Conservation (phyloP, 1,284 basidiomycete species). For the Pisolithus thermaeus region DNA sequence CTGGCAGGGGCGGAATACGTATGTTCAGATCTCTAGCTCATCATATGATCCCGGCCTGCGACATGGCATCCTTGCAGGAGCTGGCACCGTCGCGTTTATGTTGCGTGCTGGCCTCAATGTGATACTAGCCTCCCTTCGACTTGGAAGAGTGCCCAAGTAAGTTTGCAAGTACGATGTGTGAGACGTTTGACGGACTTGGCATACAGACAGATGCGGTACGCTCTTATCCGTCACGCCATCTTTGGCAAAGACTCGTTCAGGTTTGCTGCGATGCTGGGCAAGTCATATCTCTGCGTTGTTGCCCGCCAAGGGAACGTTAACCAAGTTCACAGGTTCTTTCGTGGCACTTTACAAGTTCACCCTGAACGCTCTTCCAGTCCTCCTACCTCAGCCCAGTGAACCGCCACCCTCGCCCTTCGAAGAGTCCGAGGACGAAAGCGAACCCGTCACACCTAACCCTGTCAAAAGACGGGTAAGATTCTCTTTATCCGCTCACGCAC, state of each 20-base stretch:
- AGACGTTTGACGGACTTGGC: constrained; percentile 1
- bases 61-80: constrained; percentile 45
- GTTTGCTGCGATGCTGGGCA: constrained; percentile 83
- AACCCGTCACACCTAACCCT: constrained; percentile 24
- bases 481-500: constrained; percentile 57
- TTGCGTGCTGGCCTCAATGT: constrained; percentile 79
- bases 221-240: constrained; percentile 68
- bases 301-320: not conserved
- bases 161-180: constrained; percentile 10
- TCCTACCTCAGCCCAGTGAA: constrained; percentile 47
- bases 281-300: constrained; percentile 13
- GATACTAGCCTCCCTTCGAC: constrained; percentile 65
- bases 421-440: constrained; percentile 26
- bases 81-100: constrained; percentile 71
- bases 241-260: constrained; percentile 77
- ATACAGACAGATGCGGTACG: constrained; percentile 44
- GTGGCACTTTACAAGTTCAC: constrained; percentile 79
- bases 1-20: constrained; percentile 71
- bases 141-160: constrained; percentile 59
- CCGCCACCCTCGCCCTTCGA: constrained; percentile 34
- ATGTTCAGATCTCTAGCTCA: constrained; percentile 30
- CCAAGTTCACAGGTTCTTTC: constrained; percentile 55
- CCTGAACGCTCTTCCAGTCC: constrained; percentile 77
- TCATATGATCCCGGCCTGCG: not conserved
- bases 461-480: constrained; percentile 42